Conservation (phyloP, 1,139 yeast genomes). For the Pneumocystis oryctolagi region DNA sequence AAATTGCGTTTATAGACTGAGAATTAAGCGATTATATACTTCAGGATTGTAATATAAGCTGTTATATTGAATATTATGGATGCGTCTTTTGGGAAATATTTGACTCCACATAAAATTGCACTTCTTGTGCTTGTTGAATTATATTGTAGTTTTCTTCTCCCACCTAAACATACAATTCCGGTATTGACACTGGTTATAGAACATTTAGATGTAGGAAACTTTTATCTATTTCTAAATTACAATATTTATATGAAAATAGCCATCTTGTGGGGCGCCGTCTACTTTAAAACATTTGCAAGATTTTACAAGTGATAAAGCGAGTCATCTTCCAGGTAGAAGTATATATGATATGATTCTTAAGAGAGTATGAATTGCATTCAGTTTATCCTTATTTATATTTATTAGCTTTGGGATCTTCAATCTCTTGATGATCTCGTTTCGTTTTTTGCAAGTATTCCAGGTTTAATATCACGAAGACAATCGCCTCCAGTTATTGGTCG, state of each 20-base stretch:
- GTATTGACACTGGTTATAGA: neutral
- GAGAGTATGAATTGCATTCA: neutral
- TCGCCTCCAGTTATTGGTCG: neutral
- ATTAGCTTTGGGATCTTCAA: conserved; percentile 2
- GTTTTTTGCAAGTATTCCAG: neutral
- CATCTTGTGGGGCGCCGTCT: neutral
- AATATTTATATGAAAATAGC: neutral
- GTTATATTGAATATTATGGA: neutral
- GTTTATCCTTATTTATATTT: neutral
- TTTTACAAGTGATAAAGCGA: neutral
- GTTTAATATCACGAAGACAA: neutral
- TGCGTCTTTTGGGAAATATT: neutral
- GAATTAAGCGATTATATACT: too few relatives aligned
- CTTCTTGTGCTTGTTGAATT: neutral
- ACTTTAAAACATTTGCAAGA: neutral
- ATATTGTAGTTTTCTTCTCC: neutral
- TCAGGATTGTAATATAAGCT: neutral
- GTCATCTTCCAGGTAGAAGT: neutral
- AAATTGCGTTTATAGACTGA: too few relatives aligned
- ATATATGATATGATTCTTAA: conserved; percentile 1
- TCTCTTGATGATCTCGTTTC: neutral
- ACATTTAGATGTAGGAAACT: neutral
- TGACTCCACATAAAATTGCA: neutral
- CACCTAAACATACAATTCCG: conserved; percentile 1
- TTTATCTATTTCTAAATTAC: neutral